Percentiles rank a stretch among this genome's conserved stretches.
Evolutionary conservation across 805 yeast genomes (phyloP).

Genomic region (Zygoascus biomembranicola): DNA sequence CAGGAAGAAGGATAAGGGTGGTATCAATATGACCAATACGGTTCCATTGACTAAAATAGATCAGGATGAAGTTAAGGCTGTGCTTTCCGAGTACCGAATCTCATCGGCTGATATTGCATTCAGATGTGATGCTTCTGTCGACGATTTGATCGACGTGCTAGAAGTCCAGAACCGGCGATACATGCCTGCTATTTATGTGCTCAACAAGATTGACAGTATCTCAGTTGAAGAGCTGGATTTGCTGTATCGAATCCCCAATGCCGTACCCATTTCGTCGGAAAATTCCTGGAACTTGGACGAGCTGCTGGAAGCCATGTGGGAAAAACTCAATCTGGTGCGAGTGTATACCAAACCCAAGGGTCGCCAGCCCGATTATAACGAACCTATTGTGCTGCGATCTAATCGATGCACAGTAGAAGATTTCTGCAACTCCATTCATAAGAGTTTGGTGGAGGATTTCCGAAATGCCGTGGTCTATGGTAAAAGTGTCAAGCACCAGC

Average conservation of each 20-base stretch:
- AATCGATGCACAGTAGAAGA: constrained; percentile 85
- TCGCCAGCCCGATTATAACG: constrained; percentile 81
- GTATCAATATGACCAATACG: constrained; percentile 86
- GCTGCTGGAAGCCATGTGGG: constrained; percentile 93
- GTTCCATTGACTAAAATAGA: constrained; percentile 88
- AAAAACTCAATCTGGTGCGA: constrained; percentile 77
- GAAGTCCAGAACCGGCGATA: constrained; percentile 88
- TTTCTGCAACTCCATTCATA: constrained; percentile 94
- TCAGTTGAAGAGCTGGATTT: constrained; percentile 89
- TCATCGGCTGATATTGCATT: constrained; percentile 94
- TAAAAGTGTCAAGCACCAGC: constrained; percentile 90
- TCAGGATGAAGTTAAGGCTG: constrained; percentile 90
- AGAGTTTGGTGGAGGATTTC: constrained; percentile 86
- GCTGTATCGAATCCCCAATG: constrained; percentile 87
- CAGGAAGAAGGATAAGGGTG: constrained; percentile 93
- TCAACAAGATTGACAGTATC: constrained; percentile 93
- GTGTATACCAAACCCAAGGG: constrained; percentile 98
- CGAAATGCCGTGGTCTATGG: constrained; percentile 92
- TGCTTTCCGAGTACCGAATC: constrained; percentile 89
- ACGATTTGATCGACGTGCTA: constrained; percentile 87
- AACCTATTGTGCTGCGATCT: constrained; percentile 85
- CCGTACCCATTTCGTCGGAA: constrained; percentile 94
- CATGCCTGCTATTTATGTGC: constrained; percentile 90
- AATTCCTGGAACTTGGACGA: constrained; percentile 97
- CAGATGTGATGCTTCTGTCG: constrained; percentile 96